phyloP scores from a whole-genome alignment of 352 stramenopile species.

The Globisporangium nunn region DNA sequence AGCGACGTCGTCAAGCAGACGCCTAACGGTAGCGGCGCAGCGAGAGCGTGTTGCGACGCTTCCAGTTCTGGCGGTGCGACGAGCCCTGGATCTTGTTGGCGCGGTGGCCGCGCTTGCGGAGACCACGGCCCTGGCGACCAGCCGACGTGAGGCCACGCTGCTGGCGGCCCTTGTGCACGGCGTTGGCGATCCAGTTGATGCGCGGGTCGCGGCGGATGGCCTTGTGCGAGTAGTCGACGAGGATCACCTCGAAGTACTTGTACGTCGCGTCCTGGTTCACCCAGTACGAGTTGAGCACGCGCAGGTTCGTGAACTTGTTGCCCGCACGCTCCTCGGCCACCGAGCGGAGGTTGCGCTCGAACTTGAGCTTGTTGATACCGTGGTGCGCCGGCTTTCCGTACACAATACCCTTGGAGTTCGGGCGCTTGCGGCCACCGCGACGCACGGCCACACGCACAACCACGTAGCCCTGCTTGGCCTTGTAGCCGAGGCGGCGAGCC shows the following conservation, averaged over 20 bases:
- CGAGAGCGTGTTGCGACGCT: conserved; percentile 96
- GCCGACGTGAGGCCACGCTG: conserved; percentile 97
- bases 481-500: conserved; percentile 99
- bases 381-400: conserved; percentile 99
- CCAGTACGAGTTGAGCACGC: conserved; percentile 99
- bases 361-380: conserved; percentile 99
- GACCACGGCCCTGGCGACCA: conserved; percentile 94
- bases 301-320: conserved; percentile 96
- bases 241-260: conserved; percentile 99
- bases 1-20: conserved; percentile 3
- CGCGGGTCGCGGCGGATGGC: conserved; percentile 97
- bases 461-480: conserved; percentile 99
- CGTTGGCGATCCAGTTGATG: conserved; percentile 99
- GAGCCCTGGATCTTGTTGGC: conserved; percentile 99
- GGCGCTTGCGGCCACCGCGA: conserved; percentile 98
- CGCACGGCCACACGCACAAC: conserved; percentile 96
- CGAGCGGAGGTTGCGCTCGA: conserved; percentile 96
- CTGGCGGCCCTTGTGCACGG: conserved; percentile 99
- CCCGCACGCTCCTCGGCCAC: conserved; percentile 98
- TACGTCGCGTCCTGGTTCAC: conserved; percentile 99
- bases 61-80: conserved; percentile 96
- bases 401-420: conserved; percentile 99
- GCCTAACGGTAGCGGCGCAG: conserved; percentile 97
- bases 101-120: conserved; percentile 98
- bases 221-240: conserved; percentile 97